Base-by-base conservation (phyloP, 768 basidiomycete genomes). In the Tulasnella sp. region DNA sequence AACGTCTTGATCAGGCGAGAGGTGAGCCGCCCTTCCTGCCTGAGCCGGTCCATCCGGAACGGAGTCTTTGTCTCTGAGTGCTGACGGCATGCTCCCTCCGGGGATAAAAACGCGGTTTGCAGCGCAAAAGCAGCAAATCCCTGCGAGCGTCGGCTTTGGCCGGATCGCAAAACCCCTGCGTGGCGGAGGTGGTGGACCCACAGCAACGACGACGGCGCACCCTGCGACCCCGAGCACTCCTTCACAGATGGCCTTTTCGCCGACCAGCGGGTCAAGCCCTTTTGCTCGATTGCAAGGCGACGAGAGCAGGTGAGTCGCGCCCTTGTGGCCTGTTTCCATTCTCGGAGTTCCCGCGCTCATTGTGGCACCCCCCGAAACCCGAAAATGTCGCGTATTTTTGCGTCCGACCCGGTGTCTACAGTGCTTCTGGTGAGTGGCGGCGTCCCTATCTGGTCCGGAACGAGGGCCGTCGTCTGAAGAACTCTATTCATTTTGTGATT, bases 101-200 rank as follows among this genome's bases (percentile, higher is more conserved):
- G 24, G 22, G 40, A 60, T 54, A 42, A 79, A 75, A 83, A 80
- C 60, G 60, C 60, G 60, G 60, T 64, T 64, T 84, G 82, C 84
- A 93, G 95, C 95, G 20, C 93, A 94, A 91, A 94, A 94, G 86
- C 80, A 74, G 81, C 81, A 76, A 50, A 64, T 18, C 11, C 82
- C 72, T 64, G 58, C 91, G 24, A 91, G 92, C 64, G 89, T 97
- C 84, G 93, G 89, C 86, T 96, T 97, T 87, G 96, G 97, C 64
- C 91, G 97, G 58, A 98, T 99, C 82, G 97, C 97, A 46, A 99
- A 99, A 87, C 98, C 98, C 40, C 88, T 99, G 79, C 90, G 97
- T 83, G 98, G 97, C 20, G 96, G 96, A 31, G 97, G 97, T 64
- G 96, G 96, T 12, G 82, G 80, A 20, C 86, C 85, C 8, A 85